These are phyloP conservation scores for Arthrocladium fulminans DNA, from an alignment of 2,329 filamentous ascomycete genomes.

Conservation along the genomic window DNA sequence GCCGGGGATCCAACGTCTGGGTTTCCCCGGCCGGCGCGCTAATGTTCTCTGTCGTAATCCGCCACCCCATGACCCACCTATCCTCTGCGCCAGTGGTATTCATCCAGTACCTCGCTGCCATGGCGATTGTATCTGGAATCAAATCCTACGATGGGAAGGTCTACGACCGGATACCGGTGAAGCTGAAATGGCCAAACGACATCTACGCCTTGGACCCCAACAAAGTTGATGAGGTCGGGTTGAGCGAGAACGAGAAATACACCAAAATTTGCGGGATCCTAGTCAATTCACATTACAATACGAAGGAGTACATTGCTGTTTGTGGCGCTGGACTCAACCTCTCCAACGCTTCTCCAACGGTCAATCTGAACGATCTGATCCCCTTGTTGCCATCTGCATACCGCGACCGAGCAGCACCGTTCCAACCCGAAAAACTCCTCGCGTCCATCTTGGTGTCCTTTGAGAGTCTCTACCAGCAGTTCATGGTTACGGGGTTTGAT, in stretches of 20 bases:
- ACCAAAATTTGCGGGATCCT: constrained; percentile 91
- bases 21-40: constrained; percentile 77
- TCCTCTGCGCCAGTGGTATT: constrained; percentile 75
- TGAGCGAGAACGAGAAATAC: constrained; percentile 38
- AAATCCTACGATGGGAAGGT: constrained; percentile 64
- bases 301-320: constrained; percentile 71
- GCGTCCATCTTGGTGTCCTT: constrained; percentile 71
- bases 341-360: constrained; percentile 75
- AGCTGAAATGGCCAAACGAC: constrained; percentile 96
- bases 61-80: constrained; percentile 67
- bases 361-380: constrained; percentile 69
- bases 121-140: constrained; percentile 78
- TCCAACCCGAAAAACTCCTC: constrained; percentile 70
- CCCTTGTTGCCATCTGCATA: constrained; percentile 19
- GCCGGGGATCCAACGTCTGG: constrained; percentile 89
- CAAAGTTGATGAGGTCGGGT: constrained; percentile 17
- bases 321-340: constrained; percentile 83
- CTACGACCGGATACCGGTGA: constrained; percentile 68
- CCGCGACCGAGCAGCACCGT: constrained; percentile 38
- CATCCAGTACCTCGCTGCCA: constrained; percentile 82
- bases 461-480: constrained; percentile 66
- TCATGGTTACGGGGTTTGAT: constrained; percentile 68
- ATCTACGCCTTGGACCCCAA: constrained; percentile 63
- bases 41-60: constrained; percentile 80
- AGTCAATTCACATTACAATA: constrained; percentile 74